Base-by-base conservation (phyloP, 2,329 filamentous ascomycete species). In the Ambrosiella cleistominuta region DNA sequence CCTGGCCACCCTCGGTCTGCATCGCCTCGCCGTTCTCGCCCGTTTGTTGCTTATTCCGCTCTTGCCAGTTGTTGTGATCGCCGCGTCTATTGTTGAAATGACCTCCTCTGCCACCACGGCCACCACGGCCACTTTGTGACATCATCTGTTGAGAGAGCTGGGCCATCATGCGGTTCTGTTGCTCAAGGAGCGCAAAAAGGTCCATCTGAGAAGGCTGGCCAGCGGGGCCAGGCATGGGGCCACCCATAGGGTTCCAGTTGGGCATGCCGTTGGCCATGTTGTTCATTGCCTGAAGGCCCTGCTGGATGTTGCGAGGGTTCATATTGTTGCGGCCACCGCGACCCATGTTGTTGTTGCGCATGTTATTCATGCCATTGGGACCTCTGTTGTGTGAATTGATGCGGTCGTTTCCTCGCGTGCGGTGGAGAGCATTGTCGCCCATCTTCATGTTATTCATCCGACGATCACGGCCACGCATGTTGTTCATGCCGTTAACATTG, bases 141-240 rank as follows among this genome's bases (percentile, higher is more conserved):
- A 84, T 74, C 63, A 79, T 69, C 64, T 81, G 78, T 64, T 82
- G 77, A 63, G 81, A 78, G 65, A 88, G 75, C 65, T 90, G 84
- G 57, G 81, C 80, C 80, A 95, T 88, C 80, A 94, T 86, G 61
- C 85, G 81, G 54, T 86, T 87, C 66, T 95, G 88, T 67, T 95
- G 86, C 70, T 95, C 87, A 62, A 93, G 79, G 72, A 94, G 91
- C 76, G 71, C 88, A 77, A 71, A 85, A 73, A 68, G 80, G 72
- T 70, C 75, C 64, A 74, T 70, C 69, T 72, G 76, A 3, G 58
- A 55, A 61, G 69, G 72, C 62, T 68, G 70, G 27, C 59, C 56
- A 17, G 42, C 6, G 27, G 61, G 45, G 61, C 69, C 38, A 35
- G 17, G 17, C 55, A 57, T 57, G 9, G 54, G 54, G 7, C 57